Evolutionary conservation across 495 filamentous ascomycete genomes (phyloP).

Genomic region (Chlorociboria aeruginascens): DNA sequence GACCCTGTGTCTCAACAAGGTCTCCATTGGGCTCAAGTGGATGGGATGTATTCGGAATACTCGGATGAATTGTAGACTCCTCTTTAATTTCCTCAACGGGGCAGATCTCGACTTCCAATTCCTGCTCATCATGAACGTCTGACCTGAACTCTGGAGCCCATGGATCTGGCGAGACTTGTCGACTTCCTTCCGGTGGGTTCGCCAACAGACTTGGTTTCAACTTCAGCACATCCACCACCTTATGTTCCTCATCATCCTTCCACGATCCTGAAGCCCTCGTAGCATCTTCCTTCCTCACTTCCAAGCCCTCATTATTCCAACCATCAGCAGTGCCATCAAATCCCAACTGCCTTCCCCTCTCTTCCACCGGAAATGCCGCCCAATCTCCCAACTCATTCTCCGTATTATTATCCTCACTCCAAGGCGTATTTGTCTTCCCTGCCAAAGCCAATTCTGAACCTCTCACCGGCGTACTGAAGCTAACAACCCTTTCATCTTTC

Average conservation of each 20-base stretch:
- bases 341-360: conserved; percentile 2
- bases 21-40: neutral
- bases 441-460: conserved; percentile 2
- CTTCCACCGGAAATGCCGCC: conserved; percentile 3
- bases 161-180: conserved; percentile 40
- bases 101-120: too few species aligned
- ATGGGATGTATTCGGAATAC: too few species aligned
- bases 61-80: too few species aligned
- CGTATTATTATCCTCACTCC: conserved; percentile 16
- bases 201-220: conserved; percentile 6
- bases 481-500: neutral
- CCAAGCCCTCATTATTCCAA: neutral
- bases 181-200: conserved; percentile 14
- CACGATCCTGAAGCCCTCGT: neutral
- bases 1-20: neutral
- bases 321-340: conserved; percentile 2
- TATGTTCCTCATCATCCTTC: neutral
- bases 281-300: neutral
- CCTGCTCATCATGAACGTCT: too few species aligned
- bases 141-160: conserved; percentile 21
- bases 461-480: conserved; percentile 7
- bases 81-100: too few species aligned
- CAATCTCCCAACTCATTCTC: conserved; percentile 27
- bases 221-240: neutral
- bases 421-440: conserved; percentile 12